Conservation (phyloP, 2,329 filamentous ascomycete species). For the Zasmidium citrigriseum region DNA sequence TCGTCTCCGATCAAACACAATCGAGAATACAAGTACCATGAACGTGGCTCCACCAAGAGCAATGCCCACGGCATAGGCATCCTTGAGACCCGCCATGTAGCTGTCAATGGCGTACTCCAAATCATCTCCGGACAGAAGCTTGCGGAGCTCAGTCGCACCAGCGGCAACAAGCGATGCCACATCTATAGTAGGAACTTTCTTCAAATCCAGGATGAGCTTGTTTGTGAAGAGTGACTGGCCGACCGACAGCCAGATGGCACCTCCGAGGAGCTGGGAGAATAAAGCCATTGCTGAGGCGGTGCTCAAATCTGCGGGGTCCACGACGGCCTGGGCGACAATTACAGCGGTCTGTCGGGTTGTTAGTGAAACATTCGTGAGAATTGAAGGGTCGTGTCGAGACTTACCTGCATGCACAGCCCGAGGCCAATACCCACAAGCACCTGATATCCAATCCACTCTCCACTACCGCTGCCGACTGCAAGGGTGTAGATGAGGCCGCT, state of each 20-base stretch:
- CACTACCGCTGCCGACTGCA: slow-evolving; percentile 37
- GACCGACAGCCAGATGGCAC: slow-evolving; percentile 44
- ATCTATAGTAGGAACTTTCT: slow-evolving; percentile 41
- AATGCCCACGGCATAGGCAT: slow-evolving; percentile 26
- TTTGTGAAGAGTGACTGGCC: slow-evolving; percentile 46
- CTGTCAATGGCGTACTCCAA: slow-evolving; percentile 6
- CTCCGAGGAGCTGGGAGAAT: slow-evolving; percentile 45
- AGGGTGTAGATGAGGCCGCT: slow-evolving; percentile 47
- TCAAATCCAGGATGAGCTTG: slow-evolving; percentile 40
- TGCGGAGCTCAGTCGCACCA: slow-evolving; percentile 58
- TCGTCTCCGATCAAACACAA: background rate
- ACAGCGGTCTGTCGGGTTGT: slow-evolving; percentile 33
- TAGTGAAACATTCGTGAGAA: no score
- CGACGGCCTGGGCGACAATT: slow-evolving; percentile 40
- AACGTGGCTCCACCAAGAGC: slow-evolving; percentile 9
- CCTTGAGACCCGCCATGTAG: slow-evolving; percentile 47
- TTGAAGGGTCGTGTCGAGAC: no score
- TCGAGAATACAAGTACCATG: background rate
- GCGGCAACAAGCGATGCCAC: slow-evolving; percentile 42
- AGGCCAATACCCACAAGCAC: slow-evolving; percentile 46
- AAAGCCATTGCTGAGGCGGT: slow-evolving; percentile 41
- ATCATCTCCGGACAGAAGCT: slow-evolving; percentile 55
- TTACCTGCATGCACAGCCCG: slow-evolving; percentile 41
- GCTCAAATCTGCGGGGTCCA: slow-evolving; percentile 37
- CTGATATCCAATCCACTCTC: slow-evolving; percentile 53